Percentiles rank a stretch among this genome's conserved stretches.
These are phyloP conservation scores for Dendrothele bispora DNA, from an alignment of 768 basidiomycete species.

Conservation along the genomic window DNA sequence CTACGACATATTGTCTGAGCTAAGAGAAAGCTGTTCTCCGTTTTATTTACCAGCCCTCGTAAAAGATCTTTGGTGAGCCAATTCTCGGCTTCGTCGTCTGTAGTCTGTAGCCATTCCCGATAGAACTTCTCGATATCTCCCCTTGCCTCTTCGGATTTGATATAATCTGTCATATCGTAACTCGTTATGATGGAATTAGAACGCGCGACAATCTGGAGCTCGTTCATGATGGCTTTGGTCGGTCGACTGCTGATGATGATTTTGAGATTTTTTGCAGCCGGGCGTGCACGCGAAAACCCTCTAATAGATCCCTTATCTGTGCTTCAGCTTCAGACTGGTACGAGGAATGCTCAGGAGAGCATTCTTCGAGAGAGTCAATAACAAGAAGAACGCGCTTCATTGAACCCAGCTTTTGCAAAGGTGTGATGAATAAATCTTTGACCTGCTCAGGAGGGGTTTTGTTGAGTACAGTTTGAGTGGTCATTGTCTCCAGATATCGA, in stretches of 20 bases:
- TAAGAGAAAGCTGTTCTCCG: background rate
- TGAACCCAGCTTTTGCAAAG: background rate
- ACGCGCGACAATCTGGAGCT: background rate
- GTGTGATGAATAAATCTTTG: background rate
- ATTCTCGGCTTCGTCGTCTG: background rate
- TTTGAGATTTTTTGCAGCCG: background rate
- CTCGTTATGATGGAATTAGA: no score
- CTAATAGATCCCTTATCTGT: background rate
- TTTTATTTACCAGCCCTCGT: background rate
- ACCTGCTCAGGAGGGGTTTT: background rate
- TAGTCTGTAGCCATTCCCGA: background rate
- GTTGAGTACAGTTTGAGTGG: background rate
- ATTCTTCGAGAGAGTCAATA: constrained; percentile 2
- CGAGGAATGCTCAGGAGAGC: background rate
- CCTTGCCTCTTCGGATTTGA: background rate
- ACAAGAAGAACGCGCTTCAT: background rate
- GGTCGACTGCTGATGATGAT: background rate
- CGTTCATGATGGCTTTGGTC: background rate
- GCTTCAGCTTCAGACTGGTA: background rate
- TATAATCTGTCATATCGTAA: background rate
- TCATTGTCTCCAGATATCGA: background rate
- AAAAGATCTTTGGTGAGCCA: background rate
- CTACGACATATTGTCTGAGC: constrained; percentile 1
- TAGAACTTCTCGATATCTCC: background rate
- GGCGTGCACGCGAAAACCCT: background rate